These are phyloP conservation scores for Nitzschia sp. DNA, from an alignment of 108 stramenopile species.

Conservation along the genomic window DNA sequence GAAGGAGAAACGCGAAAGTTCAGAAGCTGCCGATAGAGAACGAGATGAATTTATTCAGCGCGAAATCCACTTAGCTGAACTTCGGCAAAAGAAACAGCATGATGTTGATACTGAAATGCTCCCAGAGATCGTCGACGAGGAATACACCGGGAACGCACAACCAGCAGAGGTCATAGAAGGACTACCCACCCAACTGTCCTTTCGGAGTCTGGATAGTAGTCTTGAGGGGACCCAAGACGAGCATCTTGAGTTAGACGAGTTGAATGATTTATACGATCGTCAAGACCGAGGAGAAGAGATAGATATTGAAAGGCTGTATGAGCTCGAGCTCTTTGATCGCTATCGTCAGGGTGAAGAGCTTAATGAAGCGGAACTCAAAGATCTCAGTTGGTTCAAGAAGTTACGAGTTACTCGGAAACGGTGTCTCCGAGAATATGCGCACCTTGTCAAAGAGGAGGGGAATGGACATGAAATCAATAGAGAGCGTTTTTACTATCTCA, in stretches of 20 bases:
- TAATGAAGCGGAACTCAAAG: conserved; percentile 20
- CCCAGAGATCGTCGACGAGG: neutral
- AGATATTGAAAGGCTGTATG: conserved; percentile 22
- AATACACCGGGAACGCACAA: neutral
- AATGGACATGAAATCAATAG: conserved; percentile 21
- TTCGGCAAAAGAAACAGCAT: conserved; percentile 4
- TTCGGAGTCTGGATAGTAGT: neutral
- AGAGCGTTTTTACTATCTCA: conserved; percentile 24
- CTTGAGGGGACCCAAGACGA: neutral
- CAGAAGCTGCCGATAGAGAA: conserved; percentile 2
- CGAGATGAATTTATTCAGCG: conserved; percentile 16
- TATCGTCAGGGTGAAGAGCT: conserved; percentile 26
- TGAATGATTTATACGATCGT: conserved; percentile 14
- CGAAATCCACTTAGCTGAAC: neutral
- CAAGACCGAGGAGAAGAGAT: conserved; percentile 22
- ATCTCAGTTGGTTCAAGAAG: conserved; percentile 7
- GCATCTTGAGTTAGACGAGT: conserved; percentile 18
- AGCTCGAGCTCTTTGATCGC: conserved; percentile 29
- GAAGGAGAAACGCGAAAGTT: conserved; percentile 14
- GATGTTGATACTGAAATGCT: neutral
- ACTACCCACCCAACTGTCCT: no score
- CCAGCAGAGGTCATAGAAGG: neutral
- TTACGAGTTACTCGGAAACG: neutral
- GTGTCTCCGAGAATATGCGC: neutral
- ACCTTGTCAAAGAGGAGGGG: neutral